Evolutionary conservation across 345 rosid genomes (phyloP), one percentile per base, ranked within the genome.

Genomic region (Cardamine chenopodiifolia): DNA sequence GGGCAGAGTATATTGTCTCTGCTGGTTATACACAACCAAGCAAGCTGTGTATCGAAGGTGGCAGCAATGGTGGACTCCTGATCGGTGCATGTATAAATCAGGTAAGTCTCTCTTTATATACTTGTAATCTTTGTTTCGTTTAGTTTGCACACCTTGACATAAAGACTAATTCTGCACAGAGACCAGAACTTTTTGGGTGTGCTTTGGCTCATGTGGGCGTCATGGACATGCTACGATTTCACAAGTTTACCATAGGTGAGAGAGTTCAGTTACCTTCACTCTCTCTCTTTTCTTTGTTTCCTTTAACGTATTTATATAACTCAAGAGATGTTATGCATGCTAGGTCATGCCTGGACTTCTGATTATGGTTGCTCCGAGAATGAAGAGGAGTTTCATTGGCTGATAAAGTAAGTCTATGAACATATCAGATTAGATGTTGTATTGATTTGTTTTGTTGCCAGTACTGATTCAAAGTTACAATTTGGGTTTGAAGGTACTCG

Each of bases 141-240:
- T 10, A 45, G 68, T 72, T 62, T 32, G 57, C 54, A 23, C 55
- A 54, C 45, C 50, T 19, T 49, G 20, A 50, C 73, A 66, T 40
- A 31, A 20, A 35, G 20, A 45, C 20, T 17, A 0, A 19, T 63
- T 57, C 23, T 32, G 56, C 75, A 61, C 87, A 94, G 99, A 89
- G 97, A 79, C 99, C 97, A 12, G 99, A 95, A 61, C 97, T 95
- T 66, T 95, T 83, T 63, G 97, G 99, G 17, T 95, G 99, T 80
- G 99, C 97, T 50, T 78, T 95, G 89, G 97, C 97, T 72, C 96
- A 90, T 73, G 99, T 95, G 68, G 99, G 99, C 25, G 99, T 95
- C 25, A 95, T 92, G 99, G 99, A 95, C 83, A 95, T 95, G 97
- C 81, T 95, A 58, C 85, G 97, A 25, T 92, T 95, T 73, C 99